Base-by-base conservation (phyloP, 148 eudicot species). In the Vaccinium corymbosum region DNA sequence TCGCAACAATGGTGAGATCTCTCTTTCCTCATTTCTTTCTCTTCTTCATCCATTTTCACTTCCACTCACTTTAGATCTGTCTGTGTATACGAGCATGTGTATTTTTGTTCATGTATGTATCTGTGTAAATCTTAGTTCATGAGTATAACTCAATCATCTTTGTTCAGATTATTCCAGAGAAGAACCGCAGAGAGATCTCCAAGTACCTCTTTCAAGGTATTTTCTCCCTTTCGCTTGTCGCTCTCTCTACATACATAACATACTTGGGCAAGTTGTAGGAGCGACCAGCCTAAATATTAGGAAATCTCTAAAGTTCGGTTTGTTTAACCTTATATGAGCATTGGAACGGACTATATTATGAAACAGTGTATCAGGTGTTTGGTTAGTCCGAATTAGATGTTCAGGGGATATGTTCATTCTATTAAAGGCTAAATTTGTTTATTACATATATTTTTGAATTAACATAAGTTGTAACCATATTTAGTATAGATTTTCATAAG, bases 191-290 rank as follows among this genome's bases (percentile, higher is more conserved):
- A 87, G 98, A 93, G 85, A 93, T 94, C 85, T 84, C 88, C 90
- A 94, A 94, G 75, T 94, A 94, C 90, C 89, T 94, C 88, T 94
- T 94, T 78, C 98, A 94, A 92, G 98, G 95, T 93, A 6, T 32
- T 35, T 55, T 27, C 2, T 74, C 49, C 16, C 42, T 74, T 9
- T 50, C 0, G 25, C 52, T 7, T n/a, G 32, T 81, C 27, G 8
- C 35, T 42, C 84, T 46, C n/a, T 2, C 4, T 50, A 57, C 62
- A 57, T 57, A 16, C n/a, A 57, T 52, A 52, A 52, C 14, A 9
- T 52, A 52, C 55, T 35, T 35, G 38, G 38, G 38, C 38, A 35
- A 35, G 38, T 35, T 52, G 27, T 64, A 22, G 70, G 13, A 62
- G 29, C 15, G 27, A 25, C 4, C 32, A 64, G 14, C 32, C 11